Base-by-base conservation (phyloP, 371 early-diverging fungal genomes). In the Rhizopus stolonifer region DNA sequence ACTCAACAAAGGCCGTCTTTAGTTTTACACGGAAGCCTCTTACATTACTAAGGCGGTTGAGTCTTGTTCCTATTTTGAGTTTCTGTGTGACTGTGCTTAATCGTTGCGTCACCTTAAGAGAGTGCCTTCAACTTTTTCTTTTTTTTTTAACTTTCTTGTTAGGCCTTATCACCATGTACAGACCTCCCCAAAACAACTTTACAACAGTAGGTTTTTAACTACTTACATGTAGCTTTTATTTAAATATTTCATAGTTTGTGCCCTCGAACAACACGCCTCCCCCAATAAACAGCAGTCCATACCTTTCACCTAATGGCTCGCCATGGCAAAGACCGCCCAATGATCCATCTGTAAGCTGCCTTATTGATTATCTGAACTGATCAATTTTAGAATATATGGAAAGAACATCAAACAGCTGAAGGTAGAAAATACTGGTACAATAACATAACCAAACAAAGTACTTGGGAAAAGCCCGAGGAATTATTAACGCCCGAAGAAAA, bases 391-490 rank as follows among this genome's bases (percentile, higher is more conserved):
- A 19, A 49, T 44, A 49, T 67, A 21, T 96, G 96, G 96, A 85
- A 77, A 14, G 88, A 88, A 54, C 86, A 88, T 62, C 81, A 77
- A 18, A 85, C 86, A 42, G 75, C 86, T 21, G 92, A 93, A 70
- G 94, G 94, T 14, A 79, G 87, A 44, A 79, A 75, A 22, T 95
- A 96, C 70, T 96, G 90, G 73, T 93, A 77, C 76, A 92, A 97
- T 62, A 74, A 79, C 21, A 58, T 69, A 11, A 93, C 96, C 14
- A 83, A 86, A 58, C 78, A 81, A 60, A 93, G 88, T 49, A 84
- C 85, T 5, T 97, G 96, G 96, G 94, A 96, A 56, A 95, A 95
- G 67, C 98, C 98, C 14, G 89, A 91, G 52, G 95, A 91, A 56
- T 80, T 96, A 11, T 88, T 92, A 66, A 86, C 92, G 3, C 83